phyloP scores from a whole-genome alignment of 805 yeast genomes.

The Spathaspora sp. region DNA sequence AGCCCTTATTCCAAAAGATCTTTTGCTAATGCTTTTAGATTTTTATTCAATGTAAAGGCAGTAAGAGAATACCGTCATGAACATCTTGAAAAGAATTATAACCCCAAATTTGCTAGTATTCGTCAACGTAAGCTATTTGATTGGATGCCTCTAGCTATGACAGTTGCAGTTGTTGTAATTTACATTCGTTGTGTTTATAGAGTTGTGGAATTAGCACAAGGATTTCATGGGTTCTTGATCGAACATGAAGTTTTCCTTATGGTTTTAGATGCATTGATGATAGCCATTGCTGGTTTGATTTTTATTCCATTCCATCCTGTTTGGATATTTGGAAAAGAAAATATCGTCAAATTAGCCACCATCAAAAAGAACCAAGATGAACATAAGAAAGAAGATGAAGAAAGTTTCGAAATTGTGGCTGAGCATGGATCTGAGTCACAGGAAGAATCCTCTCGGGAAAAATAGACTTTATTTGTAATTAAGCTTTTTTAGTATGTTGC shows the following conservation, averaged over 20 bases:
- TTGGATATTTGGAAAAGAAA: constrained; percentile 27
- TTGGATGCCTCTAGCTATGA: constrained; percentile 32
- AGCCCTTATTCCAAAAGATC: constrained; percentile 17
- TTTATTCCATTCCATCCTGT: constrained; percentile 39
- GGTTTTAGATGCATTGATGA: constrained; percentile 37
- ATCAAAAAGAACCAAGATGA: constrained; percentile 24
- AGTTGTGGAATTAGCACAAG: constrained; percentile 38
- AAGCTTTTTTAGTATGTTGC: background rate
- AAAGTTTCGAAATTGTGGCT: background rate
- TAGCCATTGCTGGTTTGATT: constrained; percentile 31
- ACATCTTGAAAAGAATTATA: constrained; percentile 28
- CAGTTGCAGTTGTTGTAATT: constrained; percentile 27
- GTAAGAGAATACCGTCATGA: constrained; percentile 17
- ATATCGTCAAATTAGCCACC: constrained; percentile 22
- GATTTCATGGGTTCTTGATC: constrained; percentile 34
- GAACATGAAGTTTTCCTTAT: constrained; percentile 33
- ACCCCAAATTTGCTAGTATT: constrained; percentile 19
- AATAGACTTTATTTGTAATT: background rate
- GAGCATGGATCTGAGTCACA: background rate
- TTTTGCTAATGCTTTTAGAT: constrained; percentile 21
- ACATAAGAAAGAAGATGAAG: background rate
- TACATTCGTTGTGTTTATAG: constrained; percentile 37
- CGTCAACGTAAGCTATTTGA: constrained; percentile 23
- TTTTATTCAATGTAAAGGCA: constrained; percentile 24
- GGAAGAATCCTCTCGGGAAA: background rate